phyloP scores from a whole-genome alignment of 768 basidiomycete species.

The Auriscalpium orientale region DNA sequence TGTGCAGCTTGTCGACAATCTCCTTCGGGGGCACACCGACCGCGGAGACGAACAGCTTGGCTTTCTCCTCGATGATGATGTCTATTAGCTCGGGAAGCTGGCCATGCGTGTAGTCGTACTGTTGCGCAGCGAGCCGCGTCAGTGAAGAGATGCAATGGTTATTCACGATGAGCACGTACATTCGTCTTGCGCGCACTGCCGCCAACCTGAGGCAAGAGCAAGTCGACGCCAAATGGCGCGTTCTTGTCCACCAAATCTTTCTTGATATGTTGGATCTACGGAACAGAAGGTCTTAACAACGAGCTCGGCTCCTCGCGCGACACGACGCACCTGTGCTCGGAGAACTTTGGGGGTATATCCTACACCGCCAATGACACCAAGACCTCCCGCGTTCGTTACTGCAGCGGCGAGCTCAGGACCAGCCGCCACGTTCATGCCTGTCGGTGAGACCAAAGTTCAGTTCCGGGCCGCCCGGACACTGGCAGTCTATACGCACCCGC shows the following conservation, averaged over 20 bases:
- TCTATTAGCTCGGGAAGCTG: constrained; percentile 79
- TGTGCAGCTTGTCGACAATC: constrained; percentile 75
- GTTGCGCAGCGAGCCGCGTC: background rate
- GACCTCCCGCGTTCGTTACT: constrained; percentile 88
- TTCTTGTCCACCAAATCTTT: constrained; percentile 63
- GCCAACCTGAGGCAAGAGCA: constrained; percentile 82
- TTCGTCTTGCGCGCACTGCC: constrained; percentile 88
- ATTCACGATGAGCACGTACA: constrained; percentile 30
- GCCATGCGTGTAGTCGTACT: constrained; percentile 89
- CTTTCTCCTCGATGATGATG: constrained; percentile 88
- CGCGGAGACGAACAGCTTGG: constrained; percentile 85
- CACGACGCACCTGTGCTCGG: constrained; percentile 56
- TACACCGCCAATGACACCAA: constrained; percentile 88
- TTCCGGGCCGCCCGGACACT: background rate
- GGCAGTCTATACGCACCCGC: constrained; percentile 42
- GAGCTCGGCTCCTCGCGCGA: background rate
- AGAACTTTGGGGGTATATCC: constrained; percentile 82
- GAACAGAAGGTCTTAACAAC: background rate
- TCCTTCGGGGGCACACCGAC: constrained; percentile 80
- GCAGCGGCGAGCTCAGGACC: constrained; percentile 86
- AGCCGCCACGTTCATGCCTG: constrained; percentile 61
- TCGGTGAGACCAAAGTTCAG: background rate
- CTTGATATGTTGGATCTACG: constrained; percentile 68
- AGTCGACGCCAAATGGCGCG: constrained; percentile 85
- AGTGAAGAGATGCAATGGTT: background rate